Evolutionary conservation across 2,329 filamentous ascomycete genomes (phyloP), one percentile per base, ranked within the genome.

Genomic region (Mycogone perniciosa): DNA sequence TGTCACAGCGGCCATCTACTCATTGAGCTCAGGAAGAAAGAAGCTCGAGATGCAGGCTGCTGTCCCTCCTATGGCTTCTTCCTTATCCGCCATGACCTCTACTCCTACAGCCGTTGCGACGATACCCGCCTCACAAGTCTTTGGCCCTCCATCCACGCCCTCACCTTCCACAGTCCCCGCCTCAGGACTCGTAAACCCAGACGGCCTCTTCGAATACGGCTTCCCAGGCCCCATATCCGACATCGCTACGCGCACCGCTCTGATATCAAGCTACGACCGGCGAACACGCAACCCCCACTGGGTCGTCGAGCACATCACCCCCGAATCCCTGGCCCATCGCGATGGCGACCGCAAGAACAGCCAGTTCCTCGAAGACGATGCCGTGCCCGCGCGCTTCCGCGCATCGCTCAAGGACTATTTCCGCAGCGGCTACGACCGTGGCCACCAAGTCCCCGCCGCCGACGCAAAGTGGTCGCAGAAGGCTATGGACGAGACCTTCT

Each of bases 231-330:
- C 93, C 31, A 74, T 96, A 37, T 79, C 85, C 62, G 93, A 99
- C 70, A 76, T 95, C 40, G 85, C 90, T 50, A 79, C 79, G 50
- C 85, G 89, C 35, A 74, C 82, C 29, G 87, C 89, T 33, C 80
- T 97, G 48, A 80, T 91, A 57, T 95, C 91, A 31, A 85, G 87
- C 61, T 99, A 86, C 79, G 92, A 99, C 72, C 89, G 93, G 30
- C 85, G 89, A 55, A 86, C 84, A 40, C 84, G 91, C 65, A 99
- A 99, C 71, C 93, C 93, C 31, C 80, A 88, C 67, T 99, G 92
- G 92, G 93, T 91, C 7, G 85, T 86, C 57, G 93, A 99, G 75
- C 93, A 99, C 76, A 96, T 99, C 70, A 99, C 93, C 0, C 84
- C 90, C 2, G 81, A 82, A 34, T 97, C 92, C 0, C 80, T 99